Conservation (phyloP, 257 asterid genomes). For the Rhazya stricta region DNA sequence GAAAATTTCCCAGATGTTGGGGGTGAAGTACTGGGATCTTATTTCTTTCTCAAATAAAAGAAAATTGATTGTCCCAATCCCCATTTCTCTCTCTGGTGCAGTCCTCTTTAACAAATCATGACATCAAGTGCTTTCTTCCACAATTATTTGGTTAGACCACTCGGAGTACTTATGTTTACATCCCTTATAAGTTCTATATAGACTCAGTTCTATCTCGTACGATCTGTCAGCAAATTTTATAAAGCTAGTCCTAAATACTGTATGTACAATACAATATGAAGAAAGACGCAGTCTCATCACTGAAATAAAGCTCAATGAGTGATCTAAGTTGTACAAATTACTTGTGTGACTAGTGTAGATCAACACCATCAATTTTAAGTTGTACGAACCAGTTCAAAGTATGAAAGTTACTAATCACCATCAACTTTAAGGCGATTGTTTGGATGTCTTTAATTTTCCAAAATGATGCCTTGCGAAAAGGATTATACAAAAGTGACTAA, state of each 20-base stretch:
- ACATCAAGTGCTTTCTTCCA: neutral
- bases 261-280: neutral
- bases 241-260: neutral
- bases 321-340: no score
- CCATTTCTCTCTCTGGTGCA: neutral
- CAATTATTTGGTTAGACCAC: neutral
- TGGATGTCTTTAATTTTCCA: neutral
- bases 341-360: no score
- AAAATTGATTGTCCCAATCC: no score
- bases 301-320: no score
- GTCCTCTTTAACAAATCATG: conserved; percentile 1
- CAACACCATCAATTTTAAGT: no score
- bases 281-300: neutral
- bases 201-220: neutral
- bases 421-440: neutral
- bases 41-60: no score
- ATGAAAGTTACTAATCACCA: neutral
- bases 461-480: neutral
- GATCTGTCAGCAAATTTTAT: neutral
- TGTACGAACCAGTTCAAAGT: neutral
- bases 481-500: neutral
- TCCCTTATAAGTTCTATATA: neutral
- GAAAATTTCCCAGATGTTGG: conserved; percentile 85
- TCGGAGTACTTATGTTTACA: neutral
- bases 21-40: conserved; percentile 71